phyloP scores from a whole-genome alignment of 345 rosid species.

The Dimocarpus longan region DNA sequence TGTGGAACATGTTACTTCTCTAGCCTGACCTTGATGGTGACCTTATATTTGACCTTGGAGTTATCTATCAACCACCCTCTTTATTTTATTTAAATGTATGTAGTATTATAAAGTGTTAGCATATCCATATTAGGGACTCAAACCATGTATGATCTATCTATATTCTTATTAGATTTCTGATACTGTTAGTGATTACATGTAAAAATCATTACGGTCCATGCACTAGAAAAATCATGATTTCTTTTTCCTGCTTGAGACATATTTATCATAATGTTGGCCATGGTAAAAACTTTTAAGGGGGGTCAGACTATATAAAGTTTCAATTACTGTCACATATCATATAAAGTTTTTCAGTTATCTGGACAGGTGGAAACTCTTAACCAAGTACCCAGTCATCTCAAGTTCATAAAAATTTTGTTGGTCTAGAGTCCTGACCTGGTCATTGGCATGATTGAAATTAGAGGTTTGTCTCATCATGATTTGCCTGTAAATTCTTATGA shows the following conservation, averaged over 20 bases:
- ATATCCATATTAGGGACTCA: neutral
- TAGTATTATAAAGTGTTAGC: neutral
- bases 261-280: constrained; percentile 25
- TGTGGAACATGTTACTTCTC: constrained; percentile 13
- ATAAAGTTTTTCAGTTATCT: neutral
- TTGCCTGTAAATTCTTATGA: too few relatives aligned
- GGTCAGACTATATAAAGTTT: too few relatives aligned
- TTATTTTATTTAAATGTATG: neutral
- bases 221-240: neutral
- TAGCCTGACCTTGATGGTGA: constrained; percentile 35
- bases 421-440: too few relatives aligned
- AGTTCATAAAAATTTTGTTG: neutral
- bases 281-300: neutral
- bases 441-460: too few relatives aligned
- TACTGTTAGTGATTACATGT: neutral
- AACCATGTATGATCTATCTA: neutral
- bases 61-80: constrained; percentile 31
- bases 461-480: too few relatives aligned
- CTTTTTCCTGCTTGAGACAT: neutral
- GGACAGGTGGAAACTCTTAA: too few relatives aligned
- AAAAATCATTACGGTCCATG: constrained; percentile 19
- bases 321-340: neutral
- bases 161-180: neutral
- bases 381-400: too few relatives aligned
- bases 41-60: constrained; percentile 45